Evolutionary conservation across 2,329 filamentous ascomycete genomes (phyloP), one percentile per base, ranked within the genome.

Genomic region (Fusarium oxysporum): DNA sequence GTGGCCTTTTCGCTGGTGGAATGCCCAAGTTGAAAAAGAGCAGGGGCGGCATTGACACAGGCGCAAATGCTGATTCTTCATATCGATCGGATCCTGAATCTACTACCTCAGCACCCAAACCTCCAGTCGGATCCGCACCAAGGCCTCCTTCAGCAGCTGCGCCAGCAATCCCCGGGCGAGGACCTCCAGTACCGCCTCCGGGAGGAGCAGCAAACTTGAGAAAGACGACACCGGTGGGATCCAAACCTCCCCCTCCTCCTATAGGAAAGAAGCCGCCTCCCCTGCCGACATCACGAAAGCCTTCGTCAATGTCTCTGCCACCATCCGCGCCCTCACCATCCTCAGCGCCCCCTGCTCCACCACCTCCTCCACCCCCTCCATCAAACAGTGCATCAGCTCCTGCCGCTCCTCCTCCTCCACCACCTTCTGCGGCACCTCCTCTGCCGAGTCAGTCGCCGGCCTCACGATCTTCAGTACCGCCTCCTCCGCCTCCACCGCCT

Each of bases 1-100:
- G 86, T 35, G 96, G 96, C 3, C 82, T 99, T 32, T 97, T 99
- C 79, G 94, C 93, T 2, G 95, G 94, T 40, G 96, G 96, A 41
- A 98, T 98, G 90, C 96, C 96, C 6, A 98, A 98, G 84, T 81
- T 99, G 78, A 93, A 93, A 81, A 98, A 97, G 85, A 89, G 92
- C 8, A 93, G 92, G 6, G 93, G 94, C 62, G 95, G 93, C 53
- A 86, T 96, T 66, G 89, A 94, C 81, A 96, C 93, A 3, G 93
- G 86, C 63, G 83, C 83, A 13, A 80, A 77, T 43, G 65, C 78
- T 70, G 91, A 91, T 72, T 90, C 94, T 37, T 91, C 93, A 68
- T 96, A 96, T 79, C 83, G 92, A 59, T 95, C 94, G 66, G 95
- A 97, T 79, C 90, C 93, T n/a, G 81, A 82, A 66, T 74, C 75